Evolutionary conservation across 2,329 filamentous ascomycete species (phyloP).

Genomic region (Cytospora schulzeri): DNA sequence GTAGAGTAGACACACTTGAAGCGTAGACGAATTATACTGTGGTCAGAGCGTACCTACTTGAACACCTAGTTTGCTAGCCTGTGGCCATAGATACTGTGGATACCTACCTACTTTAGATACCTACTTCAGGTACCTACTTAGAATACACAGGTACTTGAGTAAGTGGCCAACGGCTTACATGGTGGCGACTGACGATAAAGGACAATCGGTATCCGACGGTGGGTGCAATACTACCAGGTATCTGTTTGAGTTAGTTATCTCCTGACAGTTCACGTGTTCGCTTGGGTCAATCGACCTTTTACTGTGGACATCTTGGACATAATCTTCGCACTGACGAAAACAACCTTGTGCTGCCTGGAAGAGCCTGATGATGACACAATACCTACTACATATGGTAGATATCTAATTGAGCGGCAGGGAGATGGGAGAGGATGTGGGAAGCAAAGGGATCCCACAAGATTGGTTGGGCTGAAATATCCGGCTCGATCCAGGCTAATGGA

Average conservation of each 20-base stretch:
- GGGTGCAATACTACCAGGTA: not conserved
- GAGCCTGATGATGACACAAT: not conserved
- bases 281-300: not conserved
- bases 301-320: not conserved
- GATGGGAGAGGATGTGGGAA: not conserved
- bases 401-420: not conserved
- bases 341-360: too few relatives aligned
- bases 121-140: too few relatives aligned
- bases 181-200: not conserved
- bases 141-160: too few relatives aligned
- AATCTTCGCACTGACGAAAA: not conserved
- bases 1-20: not conserved
- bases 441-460: constrained; percentile 15
- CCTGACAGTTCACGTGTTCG: not conserved
- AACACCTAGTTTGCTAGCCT: too few relatives aligned
- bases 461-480: constrained; percentile 21
- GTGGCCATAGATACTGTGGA: not conserved
- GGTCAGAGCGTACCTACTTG: not conserved
- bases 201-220: not conserved
- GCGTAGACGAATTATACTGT: not conserved
- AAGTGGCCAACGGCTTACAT: not conserved
- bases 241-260: not conserved
- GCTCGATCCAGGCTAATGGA: constrained; percentile 18
- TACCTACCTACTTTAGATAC: too few relatives aligned
- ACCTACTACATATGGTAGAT: not conserved